Percentiles rank a stretch among this genome's conserved stretches.
Conservation (phyloP, 202 grass and related monocot genomes). For the Schoenoplectus triqueter region DNA sequence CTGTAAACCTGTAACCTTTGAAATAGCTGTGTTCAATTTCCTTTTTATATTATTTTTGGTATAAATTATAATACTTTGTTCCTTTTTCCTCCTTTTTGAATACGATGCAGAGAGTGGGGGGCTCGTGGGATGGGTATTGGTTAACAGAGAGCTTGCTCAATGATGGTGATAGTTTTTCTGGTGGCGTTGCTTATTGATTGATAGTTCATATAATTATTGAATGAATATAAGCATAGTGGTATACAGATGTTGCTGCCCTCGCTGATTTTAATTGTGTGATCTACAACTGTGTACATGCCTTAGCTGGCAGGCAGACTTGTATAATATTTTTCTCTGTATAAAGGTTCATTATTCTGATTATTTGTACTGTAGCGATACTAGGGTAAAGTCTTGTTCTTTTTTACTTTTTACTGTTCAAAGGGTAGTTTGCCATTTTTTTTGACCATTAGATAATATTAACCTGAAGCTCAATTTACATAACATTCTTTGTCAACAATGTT, state of each 20-base stretch:
- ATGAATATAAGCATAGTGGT: neutral
- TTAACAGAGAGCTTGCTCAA: constrained; percentile 87
- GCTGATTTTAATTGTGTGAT: neutral
- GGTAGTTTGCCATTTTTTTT: too few relatives aligned
- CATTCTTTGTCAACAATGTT: too few relatives aligned
- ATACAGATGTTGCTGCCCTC: constrained; percentile 6
- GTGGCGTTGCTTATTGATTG: constrained; percentile 73
- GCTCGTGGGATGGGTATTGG: constrained; percentile 93
- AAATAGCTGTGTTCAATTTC: too few relatives aligned
- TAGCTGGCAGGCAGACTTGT: neutral
- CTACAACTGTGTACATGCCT: neutral
- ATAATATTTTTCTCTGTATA: neutral
- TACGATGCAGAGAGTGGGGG: constrained; percentile 64
- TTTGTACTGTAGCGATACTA: neutral
- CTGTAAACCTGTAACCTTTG: too few relatives aligned
- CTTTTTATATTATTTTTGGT: too few relatives aligned
- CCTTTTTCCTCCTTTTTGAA: neutral
- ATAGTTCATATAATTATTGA: constrained; percentile 26
- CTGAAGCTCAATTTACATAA: too few relatives aligned
- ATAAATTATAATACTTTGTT: neutral
- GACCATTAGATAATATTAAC: too few relatives aligned
- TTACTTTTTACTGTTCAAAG: neutral
- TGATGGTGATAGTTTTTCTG: constrained; percentile 64
- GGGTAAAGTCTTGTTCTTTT: neutral
- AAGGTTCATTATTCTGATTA: neutral